Conservation (phyloP, 2,329 filamentous ascomycete species). For the Xylariaceae sp. region DNA sequence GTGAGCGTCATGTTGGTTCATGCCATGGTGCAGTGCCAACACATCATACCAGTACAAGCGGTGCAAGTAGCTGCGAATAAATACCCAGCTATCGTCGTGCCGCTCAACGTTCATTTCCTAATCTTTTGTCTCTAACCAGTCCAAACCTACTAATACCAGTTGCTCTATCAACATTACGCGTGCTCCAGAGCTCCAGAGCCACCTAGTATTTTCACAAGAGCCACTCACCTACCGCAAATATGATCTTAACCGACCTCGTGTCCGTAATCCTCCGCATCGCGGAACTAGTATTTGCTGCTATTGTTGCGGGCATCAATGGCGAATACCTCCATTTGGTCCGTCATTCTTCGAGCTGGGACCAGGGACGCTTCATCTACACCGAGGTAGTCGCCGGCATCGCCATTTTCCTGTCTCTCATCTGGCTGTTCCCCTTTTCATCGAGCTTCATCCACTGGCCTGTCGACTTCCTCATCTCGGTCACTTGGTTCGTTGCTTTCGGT, state of each 20-base stretch:
- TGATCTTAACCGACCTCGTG: constrained; percentile 61
- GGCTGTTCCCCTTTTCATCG: constrained; percentile 73
- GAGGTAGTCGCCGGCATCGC: constrained; percentile 73
- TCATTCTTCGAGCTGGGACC: constrained; percentile 57
- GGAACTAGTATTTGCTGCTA: constrained; percentile 73
- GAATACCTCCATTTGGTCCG: constrained; percentile 64
- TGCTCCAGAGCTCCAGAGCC: too few species aligned
- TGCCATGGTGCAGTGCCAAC: constrained; percentile 20
- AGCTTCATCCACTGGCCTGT: constrained; percentile 74
- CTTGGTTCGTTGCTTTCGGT: constrained; percentile 75
- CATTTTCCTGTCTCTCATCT: constrained; percentile 72
- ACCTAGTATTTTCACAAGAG: too few species aligned
- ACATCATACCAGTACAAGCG: constrained; percentile 10
- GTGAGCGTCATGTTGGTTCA: constrained; percentile 24
- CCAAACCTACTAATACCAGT: neutral
- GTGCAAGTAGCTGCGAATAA: constrained; percentile 14
- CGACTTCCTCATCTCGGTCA: constrained; percentile 71
- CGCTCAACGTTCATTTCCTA: neutral
- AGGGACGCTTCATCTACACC: constrained; percentile 76
- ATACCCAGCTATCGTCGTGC: constrained; percentile 9
- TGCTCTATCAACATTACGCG: neutral
- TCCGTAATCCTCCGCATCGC: constrained; percentile 65
- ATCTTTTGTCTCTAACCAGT: neutral
- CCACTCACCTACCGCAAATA: constrained; percentile 38
- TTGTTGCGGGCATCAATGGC: constrained; percentile 74